Evolutionary conservation across 169 alveolate species (phyloP).

Genomic region (Sarcocystis neurona): DNA sequence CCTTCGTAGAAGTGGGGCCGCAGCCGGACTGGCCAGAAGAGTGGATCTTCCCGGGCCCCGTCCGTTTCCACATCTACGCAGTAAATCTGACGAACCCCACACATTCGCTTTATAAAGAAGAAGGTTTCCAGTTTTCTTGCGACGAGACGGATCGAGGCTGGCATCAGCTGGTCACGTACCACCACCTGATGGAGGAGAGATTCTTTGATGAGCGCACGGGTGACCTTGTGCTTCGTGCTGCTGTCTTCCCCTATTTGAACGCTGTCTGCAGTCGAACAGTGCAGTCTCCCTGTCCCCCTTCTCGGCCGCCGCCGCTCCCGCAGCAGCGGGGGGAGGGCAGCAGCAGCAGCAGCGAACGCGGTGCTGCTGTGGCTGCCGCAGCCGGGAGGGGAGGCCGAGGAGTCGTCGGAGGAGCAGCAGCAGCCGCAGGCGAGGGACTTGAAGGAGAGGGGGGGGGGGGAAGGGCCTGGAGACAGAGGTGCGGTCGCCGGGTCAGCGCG

Average conservation of each 20-base stretch:
- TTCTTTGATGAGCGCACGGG: constrained; percentile 33
- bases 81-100: constrained; percentile 20
- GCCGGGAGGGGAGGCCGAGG: background rate
- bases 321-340: no score
- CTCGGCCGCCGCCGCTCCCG: constrained; percentile 22
- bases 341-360: background rate
- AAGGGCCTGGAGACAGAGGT: background rate
- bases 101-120: constrained; percentile 54
- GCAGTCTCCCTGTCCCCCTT: constrained; percentile 55
- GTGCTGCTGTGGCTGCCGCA: background rate
- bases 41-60: constrained; percentile 40
- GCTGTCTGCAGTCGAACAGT: constrained; percentile 30
- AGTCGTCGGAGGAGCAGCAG: background rate
- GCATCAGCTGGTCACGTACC: constrained; percentile 74
- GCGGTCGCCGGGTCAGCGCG: no score
- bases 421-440: background rate
- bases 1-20: constrained; percentile 51
- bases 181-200: constrained; percentile 20
- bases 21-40: constrained; percentile 46
- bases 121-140: constrained; percentile 76
- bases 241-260: constrained; percentile 30
- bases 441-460: background rate
- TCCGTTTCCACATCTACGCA: constrained; percentile 48
- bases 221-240: constrained; percentile 22
- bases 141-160: constrained; percentile 84